Conservation (phyloP, 305 asterid genomes). For the Fraxinus baroniana region DNA sequence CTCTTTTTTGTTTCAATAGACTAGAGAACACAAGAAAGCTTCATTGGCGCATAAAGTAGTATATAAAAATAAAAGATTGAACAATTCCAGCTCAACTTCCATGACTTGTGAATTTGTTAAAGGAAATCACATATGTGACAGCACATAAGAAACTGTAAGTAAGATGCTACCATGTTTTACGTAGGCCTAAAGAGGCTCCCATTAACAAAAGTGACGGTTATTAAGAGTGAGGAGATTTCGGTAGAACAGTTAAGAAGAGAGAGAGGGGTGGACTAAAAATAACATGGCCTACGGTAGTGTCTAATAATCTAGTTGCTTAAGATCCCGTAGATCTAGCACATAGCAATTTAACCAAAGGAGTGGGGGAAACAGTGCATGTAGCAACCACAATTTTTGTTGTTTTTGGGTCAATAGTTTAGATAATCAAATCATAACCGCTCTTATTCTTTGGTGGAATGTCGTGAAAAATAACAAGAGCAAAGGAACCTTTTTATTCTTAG, state of each 20-base stretch:
- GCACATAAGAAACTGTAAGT: not conserved
- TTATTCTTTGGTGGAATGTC: not conserved
- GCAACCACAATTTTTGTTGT: not conserved
- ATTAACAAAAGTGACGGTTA: not conserved
- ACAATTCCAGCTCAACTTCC: constrained; percentile 16
- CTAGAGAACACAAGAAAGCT: constrained; percentile 1
- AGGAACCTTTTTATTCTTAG: not conserved
- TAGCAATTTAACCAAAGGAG: not conserved
- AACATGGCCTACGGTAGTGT: not conserved
- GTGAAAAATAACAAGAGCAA: not conserved
- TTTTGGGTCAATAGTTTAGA: not conserved
- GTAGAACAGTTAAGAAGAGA: not conserved
- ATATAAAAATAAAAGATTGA: constrained; percentile 13
- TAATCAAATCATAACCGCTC: not conserved
- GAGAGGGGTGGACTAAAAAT: not conserved
- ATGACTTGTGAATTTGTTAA: not conserved
- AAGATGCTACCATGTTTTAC: not conserved
- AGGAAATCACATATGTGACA: not conserved
- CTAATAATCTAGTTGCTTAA: not conserved
- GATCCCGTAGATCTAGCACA: not conserved
- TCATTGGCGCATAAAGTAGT: constrained; percentile 5
- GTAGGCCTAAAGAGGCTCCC: not conserved
- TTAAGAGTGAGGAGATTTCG: not conserved
- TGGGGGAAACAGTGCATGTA: not conserved
- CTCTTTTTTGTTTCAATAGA: constrained; percentile 9